Conservation (phyloP, 2,329 filamentous ascomycete species). For the Beauveria varroae region DNA sequence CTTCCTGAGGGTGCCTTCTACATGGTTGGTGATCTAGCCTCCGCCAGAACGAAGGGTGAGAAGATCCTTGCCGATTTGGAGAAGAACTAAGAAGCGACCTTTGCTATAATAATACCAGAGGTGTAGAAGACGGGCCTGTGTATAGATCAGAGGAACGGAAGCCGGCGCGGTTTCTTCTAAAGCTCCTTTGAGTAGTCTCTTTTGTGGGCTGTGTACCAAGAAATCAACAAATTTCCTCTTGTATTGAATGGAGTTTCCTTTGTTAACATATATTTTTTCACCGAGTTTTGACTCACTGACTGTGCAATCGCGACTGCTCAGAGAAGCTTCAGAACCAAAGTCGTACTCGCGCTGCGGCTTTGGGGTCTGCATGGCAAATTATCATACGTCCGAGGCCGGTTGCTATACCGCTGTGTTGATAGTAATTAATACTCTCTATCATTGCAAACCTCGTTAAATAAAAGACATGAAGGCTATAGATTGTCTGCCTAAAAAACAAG, state of each 20-base stretch:
- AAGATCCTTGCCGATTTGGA: slow-evolving; percentile 98
- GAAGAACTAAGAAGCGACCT: slow-evolving; percentile 40
- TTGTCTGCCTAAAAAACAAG: not conserved
- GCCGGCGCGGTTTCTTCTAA: slow-evolving; percentile 40
- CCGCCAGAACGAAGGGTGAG: slow-evolving; percentile 93
- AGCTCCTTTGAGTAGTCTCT: slow-evolving; percentile 47
- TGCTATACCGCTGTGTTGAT: not conserved
- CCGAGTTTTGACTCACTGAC: not conserved
- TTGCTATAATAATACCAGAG: slow-evolving; percentile 28
- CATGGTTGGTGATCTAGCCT: slow-evolving; percentile 96
- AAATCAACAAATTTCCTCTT: slow-evolving; percentile 43
- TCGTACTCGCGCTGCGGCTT: not conserved
- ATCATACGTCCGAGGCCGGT: not conserved
- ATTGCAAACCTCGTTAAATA: not conserved
- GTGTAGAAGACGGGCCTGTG: slow-evolving; percentile 37
- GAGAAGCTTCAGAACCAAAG: not conserved
- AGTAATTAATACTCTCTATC: not conserved
- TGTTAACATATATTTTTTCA: slow-evolving; percentile 11
- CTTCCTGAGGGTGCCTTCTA: slow-evolving; percentile 92
- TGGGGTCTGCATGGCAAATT: not conserved
- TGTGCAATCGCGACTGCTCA: not conserved
- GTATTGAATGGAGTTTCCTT: slow-evolving; percentile 26
- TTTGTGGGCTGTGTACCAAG: slow-evolving; percentile 57
- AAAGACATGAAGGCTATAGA: not conserved
- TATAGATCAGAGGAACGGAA: slow-evolving; percentile 51